Conservation (phyloP, 1,284 basidiomycete genomes). For the Boletus semigastroideus region DNA sequence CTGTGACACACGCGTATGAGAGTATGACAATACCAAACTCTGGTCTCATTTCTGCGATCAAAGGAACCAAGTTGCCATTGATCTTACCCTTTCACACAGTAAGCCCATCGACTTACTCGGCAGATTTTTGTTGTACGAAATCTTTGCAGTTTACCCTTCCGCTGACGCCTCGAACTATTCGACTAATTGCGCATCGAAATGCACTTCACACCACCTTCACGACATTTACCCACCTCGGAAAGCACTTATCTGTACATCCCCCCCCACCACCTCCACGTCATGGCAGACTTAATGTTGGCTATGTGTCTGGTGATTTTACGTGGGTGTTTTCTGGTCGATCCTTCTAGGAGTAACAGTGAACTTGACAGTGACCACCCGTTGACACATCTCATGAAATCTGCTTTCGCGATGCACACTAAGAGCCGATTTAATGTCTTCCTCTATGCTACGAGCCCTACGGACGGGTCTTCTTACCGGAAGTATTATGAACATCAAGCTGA, state of each 20-base stretch:
- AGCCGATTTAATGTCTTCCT: conserved; percentile 48
- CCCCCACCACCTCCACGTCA: conserved; percentile 49
- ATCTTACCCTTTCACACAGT: conserved; percentile 62
- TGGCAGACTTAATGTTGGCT: conserved; percentile 54
- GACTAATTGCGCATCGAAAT: conserved; percentile 58
- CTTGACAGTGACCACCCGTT: conserved; percentile 54
- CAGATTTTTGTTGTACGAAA: neutral
- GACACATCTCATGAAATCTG: conserved; percentile 62
- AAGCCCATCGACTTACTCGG: conserved; percentile 9
- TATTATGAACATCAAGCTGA: conserved; percentile 51
- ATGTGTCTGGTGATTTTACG: conserved; percentile 61
- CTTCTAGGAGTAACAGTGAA: neutral
- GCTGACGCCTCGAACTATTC: conserved; percentile 47
- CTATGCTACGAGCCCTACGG: conserved; percentile 57
- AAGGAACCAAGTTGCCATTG: conserved; percentile 46
- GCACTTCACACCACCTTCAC: conserved; percentile 54
- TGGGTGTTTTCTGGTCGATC: conserved; percentile 20
- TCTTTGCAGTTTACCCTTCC: conserved; percentile 53
- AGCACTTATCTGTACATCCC: conserved; percentile 21
- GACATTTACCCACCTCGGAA: conserved; percentile 41
- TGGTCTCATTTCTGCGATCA: conserved; percentile 35
- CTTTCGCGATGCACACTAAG: conserved; percentile 54
- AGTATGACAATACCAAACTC: conserved; percentile 28
- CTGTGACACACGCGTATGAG: conserved; percentile 8
- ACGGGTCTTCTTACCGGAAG: conserved; percentile 50